A percentile compares a stretch with the other conserved stretches of the same genome.
These are phyloP conservation scores for Podospora australis DNA, from an alignment of 495 filamentous ascomycete species.

Conservation along the genomic window DNA sequence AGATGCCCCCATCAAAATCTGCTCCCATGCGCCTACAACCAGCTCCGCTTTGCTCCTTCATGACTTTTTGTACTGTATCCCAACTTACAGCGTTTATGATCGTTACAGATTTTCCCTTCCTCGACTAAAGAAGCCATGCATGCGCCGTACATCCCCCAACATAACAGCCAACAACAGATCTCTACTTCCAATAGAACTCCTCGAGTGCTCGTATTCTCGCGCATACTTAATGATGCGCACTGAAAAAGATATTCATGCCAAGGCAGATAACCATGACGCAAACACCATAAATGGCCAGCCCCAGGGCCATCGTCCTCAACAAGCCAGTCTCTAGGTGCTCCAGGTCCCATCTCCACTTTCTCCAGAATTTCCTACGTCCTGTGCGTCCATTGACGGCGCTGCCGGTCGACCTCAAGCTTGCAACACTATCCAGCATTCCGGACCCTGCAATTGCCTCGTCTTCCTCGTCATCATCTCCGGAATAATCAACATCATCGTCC, in stretches of 20 bases:
- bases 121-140: background rate
- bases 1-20: no score
- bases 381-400: slow-evolving; percentile 24
- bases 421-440: slow-evolving; percentile 42
- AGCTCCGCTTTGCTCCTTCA: background rate
- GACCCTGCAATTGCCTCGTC: slow-evolving; percentile 20
- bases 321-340: slow-evolving; percentile 47
- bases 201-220: no score
- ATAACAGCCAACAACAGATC: no score
- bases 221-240: slow-evolving; percentile 2
- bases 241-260: slow-evolving; percentile 56
- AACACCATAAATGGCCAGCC: slow-evolving; percentile 72
- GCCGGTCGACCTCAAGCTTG: slow-evolving; percentile 38
- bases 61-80: background rate
- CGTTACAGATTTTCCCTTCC: background rate
- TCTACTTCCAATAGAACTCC: no score
- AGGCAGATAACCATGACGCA: slow-evolving; percentile 88
- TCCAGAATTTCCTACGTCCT: slow-evolving; percentile 25
- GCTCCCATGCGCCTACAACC: background rate
- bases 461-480: slow-evolving; percentile 40
- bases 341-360: slow-evolving; percentile 43
- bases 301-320: slow-evolving; percentile 66
- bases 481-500: slow-evolving; percentile 61
- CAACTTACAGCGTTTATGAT: background rate
- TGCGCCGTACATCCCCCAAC: no score